Evolutionary conservation across 768 basidiomycete species (phyloP).

Genomic region (Boletus pseudo-olivaceus): DNA sequence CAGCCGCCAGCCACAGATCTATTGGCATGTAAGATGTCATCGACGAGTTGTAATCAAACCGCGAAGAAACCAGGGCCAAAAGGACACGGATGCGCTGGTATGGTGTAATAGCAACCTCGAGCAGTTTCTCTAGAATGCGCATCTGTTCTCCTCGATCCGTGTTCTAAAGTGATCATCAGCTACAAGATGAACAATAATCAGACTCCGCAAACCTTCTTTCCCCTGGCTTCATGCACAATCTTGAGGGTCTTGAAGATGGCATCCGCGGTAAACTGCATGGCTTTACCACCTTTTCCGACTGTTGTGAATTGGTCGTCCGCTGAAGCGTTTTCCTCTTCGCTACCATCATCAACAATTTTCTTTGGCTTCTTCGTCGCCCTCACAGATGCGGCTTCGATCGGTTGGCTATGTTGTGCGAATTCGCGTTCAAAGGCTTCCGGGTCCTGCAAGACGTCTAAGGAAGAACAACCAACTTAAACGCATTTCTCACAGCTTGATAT

Average conservation of each 20-base stretch:
- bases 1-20: slow-evolving; percentile 86
- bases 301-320: slow-evolving; percentile 75
- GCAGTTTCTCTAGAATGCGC: slow-evolving; percentile 79
- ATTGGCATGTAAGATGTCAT: slow-evolving; percentile 85
- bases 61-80: slow-evolving; percentile 87
- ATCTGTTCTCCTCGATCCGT: slow-evolving; percentile 96
- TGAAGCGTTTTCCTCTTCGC: slow-evolving; percentile 39
- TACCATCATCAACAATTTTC: slow-evolving; percentile 33
- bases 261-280: slow-evolving; percentile 76
- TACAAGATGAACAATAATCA: slow-evolving; percentile 4
- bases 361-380: slow-evolving; percentile 38
- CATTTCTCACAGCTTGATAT: slow-evolving; percentile 65
- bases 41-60: slow-evolving; percentile 95
- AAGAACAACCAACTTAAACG: not conserved
- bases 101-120: slow-evolving; percentile 79
- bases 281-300: slow-evolving; percentile 87
- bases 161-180: slow-evolving; percentile 53
- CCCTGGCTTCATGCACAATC: slow-evolving; percentile 88
- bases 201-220: slow-evolving; percentile 75
- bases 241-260: slow-evolving; percentile 91
- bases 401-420: slow-evolving; percentile 53
- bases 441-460: slow-evolving; percentile 50
- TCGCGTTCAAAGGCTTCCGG: slow-evolving; percentile 83
- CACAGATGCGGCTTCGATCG: slow-evolving; percentile 38
- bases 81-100: slow-evolving; percentile 95